Percentiles rank a stretch among this genome's conserved stretches.
Conservation (phyloP, 192 early-diverging fungal genomes). For the Funneliformis geosporum region DNA sequence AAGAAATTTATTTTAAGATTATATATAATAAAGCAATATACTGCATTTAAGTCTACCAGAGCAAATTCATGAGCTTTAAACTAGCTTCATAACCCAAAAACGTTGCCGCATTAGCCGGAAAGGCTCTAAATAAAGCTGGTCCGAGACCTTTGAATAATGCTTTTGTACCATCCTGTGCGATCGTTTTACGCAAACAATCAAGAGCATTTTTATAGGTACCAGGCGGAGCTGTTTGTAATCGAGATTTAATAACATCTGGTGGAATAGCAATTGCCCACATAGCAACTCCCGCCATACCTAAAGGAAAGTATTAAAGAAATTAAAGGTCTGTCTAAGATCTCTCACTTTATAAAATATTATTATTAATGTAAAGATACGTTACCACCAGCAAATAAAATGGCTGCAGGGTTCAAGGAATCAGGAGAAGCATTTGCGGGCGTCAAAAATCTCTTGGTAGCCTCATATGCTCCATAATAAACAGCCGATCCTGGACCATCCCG, state of each 20-base stretch:
- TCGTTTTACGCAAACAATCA: slow-evolving; percentile 60
- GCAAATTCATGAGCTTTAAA: slow-evolving; percentile 49
- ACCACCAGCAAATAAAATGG: slow-evolving; percentile 93
- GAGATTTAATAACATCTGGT: slow-evolving; percentile 90
- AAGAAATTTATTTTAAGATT: no score
- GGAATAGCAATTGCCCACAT: slow-evolving; percentile 97
- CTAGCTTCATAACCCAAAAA: slow-evolving; percentile 68
- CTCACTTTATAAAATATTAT: background rate
- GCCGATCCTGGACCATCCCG: slow-evolving; percentile 94
- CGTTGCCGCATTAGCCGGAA: slow-evolving; percentile 80
- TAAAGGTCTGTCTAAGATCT: background rate
- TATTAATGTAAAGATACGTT: slow-evolving; percentile 29
- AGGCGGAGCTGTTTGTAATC: slow-evolving; percentile 83
- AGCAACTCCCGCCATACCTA: slow-evolving; percentile 92
- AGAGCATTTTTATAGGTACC: slow-evolving; percentile 80
- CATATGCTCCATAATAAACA: slow-evolving; percentile 95
- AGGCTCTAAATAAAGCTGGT: slow-evolving; percentile 85
- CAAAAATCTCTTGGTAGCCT: slow-evolving; percentile 74
- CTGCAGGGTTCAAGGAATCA: slow-evolving; percentile 74
- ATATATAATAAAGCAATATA: no score
- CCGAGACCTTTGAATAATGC: slow-evolving; percentile 88
- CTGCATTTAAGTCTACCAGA: slow-evolving; percentile 37
- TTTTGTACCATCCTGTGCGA: slow-evolving; percentile 68
- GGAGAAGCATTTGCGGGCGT: slow-evolving; percentile 67
- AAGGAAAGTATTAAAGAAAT: background rate